These are phyloP conservation scores for Schizophyllum commune DNA, from an alignment of 1,284 basidiomycete genomes.

Conservation along the genomic window DNA sequence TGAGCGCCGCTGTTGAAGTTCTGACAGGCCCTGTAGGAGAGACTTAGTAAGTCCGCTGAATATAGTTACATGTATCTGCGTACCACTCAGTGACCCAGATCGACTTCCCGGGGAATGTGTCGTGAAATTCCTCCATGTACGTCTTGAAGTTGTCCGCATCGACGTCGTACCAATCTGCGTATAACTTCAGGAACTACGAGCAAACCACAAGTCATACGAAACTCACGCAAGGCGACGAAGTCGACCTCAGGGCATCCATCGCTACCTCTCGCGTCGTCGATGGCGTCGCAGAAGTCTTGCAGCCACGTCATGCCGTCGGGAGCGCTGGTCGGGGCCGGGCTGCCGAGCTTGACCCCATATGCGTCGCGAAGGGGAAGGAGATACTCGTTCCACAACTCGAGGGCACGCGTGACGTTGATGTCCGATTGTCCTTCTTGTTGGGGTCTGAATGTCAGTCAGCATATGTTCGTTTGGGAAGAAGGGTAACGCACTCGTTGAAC, in stretches of 20 bases:
- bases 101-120: slow-evolving; percentile 33
- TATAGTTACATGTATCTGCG: no score
- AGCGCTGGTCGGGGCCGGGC: slow-evolving; percentile 53
- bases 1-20: slow-evolving; percentile 50
- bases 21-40: slow-evolving; percentile 29
- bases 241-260: slow-evolving; percentile 33
- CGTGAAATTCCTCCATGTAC: slow-evolving; percentile 42
- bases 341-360: slow-evolving; percentile 43
- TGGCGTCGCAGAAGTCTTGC: slow-evolving; percentile 40
- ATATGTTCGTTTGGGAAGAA: neutral
- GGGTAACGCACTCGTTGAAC: slow-evolving; percentile 58
- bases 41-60: no score
- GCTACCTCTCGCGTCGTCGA: slow-evolving; percentile 27
- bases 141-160: slow-evolving; percentile 38
- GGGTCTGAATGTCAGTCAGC: slow-evolving; percentile 32
- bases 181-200: slow-evolving; percentile 15
- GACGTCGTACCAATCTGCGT: slow-evolving; percentile 47
- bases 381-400: slow-evolving; percentile 48
- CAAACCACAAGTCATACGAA: neutral
- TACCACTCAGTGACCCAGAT: slow-evolving; percentile 58
- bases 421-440: slow-evolving; percentile 54
- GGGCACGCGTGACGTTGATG: slow-evolving; percentile 41
- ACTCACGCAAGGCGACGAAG: slow-evolving; percentile 26
- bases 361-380: slow-evolving; percentile 39
- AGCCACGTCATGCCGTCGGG: slow-evolving; percentile 49